These are phyloP conservation scores for Sugiyamaella boreocaroliniensis DNA, from an alignment of 805 yeast species.

Conservation along the genomic window DNA sequence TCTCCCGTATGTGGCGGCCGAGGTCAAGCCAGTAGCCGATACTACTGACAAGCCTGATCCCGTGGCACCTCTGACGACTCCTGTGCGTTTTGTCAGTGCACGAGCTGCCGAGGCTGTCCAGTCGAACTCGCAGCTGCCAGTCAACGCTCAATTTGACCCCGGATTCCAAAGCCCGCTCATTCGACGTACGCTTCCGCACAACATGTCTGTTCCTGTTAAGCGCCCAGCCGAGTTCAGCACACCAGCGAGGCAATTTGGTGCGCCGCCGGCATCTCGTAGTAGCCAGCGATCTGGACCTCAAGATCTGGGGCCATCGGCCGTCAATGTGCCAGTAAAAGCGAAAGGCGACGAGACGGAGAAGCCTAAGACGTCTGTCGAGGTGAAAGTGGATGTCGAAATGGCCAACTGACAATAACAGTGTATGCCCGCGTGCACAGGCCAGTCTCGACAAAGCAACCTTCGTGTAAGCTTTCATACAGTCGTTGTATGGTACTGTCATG, in stretches of 20 bases:
- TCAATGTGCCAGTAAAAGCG: not conserved
- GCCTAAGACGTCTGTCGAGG: not conserved
- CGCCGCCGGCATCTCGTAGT: not conserved
- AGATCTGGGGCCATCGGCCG: not conserved
- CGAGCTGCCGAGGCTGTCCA: conserved; percentile 26
- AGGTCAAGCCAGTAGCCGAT: not conserved
- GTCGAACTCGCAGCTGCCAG: conserved; percentile 18
- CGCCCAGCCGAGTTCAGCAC: not conserved
- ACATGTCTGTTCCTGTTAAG: conserved; percentile 22
- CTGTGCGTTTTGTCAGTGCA: conserved; percentile 23
- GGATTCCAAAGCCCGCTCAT: conserved; percentile 22
- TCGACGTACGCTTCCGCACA: conserved; percentile 25
- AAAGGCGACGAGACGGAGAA: not conserved
- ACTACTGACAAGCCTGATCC: not conserved
- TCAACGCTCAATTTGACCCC: conserved; percentile 21
- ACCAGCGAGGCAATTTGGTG: not conserved
- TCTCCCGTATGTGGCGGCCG: conserved; percentile 3
- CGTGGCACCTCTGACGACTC: not conserved
- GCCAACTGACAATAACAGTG: too few relatives aligned
- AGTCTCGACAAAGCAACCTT: too few relatives aligned
- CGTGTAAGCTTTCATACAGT: too few relatives aligned
- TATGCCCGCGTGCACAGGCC: too few relatives aligned
- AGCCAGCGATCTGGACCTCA: not conserved
- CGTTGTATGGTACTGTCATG: too few relatives aligned
- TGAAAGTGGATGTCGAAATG: not conserved